phyloP scores from a whole-genome alignment of 305 asterid genomes.

The Coffea humblotiana region DNA sequence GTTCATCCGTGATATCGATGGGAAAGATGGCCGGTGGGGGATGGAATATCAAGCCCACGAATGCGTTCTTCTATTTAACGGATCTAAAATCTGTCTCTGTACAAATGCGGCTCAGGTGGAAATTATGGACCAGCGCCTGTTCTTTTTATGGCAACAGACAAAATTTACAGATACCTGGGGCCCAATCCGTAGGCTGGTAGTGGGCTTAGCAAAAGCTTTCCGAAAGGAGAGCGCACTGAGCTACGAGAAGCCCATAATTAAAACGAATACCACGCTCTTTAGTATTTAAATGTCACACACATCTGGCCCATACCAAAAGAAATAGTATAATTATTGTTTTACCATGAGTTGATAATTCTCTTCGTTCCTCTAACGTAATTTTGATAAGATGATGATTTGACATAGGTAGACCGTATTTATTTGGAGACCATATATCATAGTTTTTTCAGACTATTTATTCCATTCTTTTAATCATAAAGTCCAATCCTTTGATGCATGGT shows the following conservation, averaged over 20 bases:
- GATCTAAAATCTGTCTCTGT: too few species aligned
- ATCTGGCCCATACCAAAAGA: too few species aligned
- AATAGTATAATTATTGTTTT: neutral
- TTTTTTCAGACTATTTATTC: neutral
- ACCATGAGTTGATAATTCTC: neutral
- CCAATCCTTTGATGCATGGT: too few species aligned
- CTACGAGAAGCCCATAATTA: neutral
- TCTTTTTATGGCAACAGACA: too few species aligned
- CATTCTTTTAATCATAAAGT: too few species aligned
- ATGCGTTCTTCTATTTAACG: too few species aligned
- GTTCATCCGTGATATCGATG: neutral
- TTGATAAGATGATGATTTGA: neutral
- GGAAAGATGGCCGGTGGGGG: neutral
- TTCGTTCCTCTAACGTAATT: too few species aligned
- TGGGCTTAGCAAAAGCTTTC: neutral
- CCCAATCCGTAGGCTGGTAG: neutral
- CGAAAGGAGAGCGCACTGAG: neutral
- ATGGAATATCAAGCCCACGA: neutral
- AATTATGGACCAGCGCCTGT: too few species aligned
- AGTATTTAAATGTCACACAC: too few species aligned
- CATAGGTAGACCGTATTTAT: neutral
- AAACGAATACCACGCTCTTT: neutral
- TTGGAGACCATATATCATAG: neutral
- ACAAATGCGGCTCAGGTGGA: too few species aligned
- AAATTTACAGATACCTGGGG: neutral